phyloP scores from a whole-genome alignment of 768 basidiomycete genomes.

The Tricholoma bakamatsutake region DNA sequence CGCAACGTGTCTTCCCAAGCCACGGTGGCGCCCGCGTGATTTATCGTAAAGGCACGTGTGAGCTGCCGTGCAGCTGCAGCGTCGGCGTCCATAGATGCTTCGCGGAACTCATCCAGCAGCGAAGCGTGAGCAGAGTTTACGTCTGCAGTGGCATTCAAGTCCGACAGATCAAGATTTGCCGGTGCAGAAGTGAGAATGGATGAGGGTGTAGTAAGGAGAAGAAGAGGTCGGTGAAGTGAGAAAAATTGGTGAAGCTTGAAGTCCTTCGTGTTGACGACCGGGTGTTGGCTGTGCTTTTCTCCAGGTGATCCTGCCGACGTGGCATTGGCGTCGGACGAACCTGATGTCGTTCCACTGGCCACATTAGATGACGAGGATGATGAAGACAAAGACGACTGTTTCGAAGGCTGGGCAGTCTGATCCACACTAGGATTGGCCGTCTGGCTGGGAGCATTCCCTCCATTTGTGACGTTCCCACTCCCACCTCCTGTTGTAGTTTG shows the following conservation, averaged over 20 bases:
- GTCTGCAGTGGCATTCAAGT: conserved; percentile 10
- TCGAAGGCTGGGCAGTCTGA: conserved; percentile 1
- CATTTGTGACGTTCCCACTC: not conserved
- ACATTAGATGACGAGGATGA: conserved; percentile 15
- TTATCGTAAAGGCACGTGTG: conserved; percentile 67
- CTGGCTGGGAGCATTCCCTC: not conserved
- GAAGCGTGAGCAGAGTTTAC: conserved; percentile 17
- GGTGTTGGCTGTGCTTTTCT: conserved; percentile 34
- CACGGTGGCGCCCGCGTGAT: conserved; percentile 51
- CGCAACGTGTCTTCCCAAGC: conserved; percentile 68
- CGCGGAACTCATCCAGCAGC: conserved; percentile 36
- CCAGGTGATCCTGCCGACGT: not conserved
- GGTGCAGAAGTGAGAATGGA: conserved; percentile 39
- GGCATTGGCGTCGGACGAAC: not conserved
- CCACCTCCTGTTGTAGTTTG: conserved; percentile 10
- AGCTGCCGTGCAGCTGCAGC: conserved; percentile 77
- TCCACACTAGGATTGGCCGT: conserved; percentile 9
- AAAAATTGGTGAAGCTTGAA: conserved; percentile 84
- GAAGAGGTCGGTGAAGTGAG: conserved; percentile 71
- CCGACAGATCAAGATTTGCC: conserved; percentile 13
- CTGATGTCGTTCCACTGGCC: not conserved
- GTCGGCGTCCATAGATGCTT: conserved; percentile 62
- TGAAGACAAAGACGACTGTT: conserved; percentile 4
- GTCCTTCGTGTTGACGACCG: conserved; percentile 56
- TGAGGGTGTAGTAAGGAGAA: conserved; percentile 59